These are phyloP conservation scores for Dimocarpus longan DNA, from an alignment of 345 rosid genomes.

Conservation along the genomic window DNA sequence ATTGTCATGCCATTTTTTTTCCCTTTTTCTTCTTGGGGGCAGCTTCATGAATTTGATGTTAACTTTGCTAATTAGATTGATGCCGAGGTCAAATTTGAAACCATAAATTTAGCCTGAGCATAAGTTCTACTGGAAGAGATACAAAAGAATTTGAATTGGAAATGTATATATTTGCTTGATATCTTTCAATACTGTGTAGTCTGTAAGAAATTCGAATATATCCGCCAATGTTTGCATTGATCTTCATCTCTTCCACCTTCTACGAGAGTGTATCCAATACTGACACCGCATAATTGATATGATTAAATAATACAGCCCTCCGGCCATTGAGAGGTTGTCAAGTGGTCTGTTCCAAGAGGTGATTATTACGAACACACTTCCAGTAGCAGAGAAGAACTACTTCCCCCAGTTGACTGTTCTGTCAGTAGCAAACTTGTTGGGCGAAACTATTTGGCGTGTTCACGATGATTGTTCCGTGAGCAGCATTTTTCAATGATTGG, in stretches of 20 bases:
- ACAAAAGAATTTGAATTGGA: too few species aligned
- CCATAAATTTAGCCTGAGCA: too few species aligned
- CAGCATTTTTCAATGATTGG: conserved; percentile 55
- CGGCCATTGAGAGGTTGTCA: conserved; percentile 78
- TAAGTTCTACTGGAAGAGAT: too few species aligned
- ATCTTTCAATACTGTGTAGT: neutral
- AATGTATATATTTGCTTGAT: neutral
- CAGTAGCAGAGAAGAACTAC: conserved; percentile 68
- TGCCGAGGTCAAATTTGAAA: neutral
- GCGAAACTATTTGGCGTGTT: conserved; percentile 90
- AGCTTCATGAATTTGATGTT: neutral
- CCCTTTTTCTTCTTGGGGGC: neutral
- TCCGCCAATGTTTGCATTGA: neutral
- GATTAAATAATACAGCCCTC: conserved; percentile 51
- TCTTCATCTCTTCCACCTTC: neutral
- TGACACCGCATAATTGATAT: neutral
- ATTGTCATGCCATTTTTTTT: too few species aligned
- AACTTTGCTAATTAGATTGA: neutral
- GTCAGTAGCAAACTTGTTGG: conserved; percentile 77
- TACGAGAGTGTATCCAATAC: neutral
- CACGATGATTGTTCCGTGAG: conserved; percentile 87
- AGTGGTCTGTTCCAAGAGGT: conserved; percentile 83
- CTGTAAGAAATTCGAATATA: neutral
- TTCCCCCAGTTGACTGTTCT: conserved; percentile 78
- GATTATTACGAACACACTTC: conserved; percentile 76